phyloP scores from a whole-genome alignment of 2,329 filamentous ascomycete genomes.

The Cladophialophora carrionii region DNA sequence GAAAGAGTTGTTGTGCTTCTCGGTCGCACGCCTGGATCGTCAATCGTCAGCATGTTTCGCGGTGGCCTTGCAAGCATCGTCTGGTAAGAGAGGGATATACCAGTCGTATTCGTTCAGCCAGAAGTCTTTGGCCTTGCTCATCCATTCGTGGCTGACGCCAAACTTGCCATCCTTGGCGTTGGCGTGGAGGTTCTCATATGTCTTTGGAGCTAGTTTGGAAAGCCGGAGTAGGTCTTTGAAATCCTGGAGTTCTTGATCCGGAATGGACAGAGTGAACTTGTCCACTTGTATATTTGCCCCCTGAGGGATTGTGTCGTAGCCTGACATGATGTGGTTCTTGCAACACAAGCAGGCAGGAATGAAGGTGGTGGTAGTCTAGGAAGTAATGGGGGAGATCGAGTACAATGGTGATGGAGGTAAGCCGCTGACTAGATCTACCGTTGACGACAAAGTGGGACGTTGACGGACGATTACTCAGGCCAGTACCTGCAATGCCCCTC shows the following conservation, averaged over 20 bases:
- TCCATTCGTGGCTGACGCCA: conserved; percentile 21
- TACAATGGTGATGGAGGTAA: background rate
- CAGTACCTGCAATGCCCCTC: background rate
- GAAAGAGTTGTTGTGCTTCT: conserved; percentile 54
- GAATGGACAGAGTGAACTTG: conserved; percentile 24
- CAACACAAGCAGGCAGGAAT: background rate
- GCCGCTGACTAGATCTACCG: background rate
- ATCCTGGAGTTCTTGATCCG: conserved; percentile 51
- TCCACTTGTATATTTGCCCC: conserved; percentile 13
- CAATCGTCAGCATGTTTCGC: background rate
- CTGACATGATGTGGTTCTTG: conserved; percentile 15
- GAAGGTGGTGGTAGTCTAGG: background rate
- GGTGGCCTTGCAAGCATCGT: background rate
- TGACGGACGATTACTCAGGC: background rate
- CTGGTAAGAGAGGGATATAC: background rate
- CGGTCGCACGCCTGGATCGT: conserved; percentile 20
- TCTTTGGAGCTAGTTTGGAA: conserved; percentile 54
- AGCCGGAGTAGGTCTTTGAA: conserved; percentile 54
- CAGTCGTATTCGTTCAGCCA: conserved; percentile 22
- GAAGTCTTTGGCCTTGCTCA: conserved; percentile 23
- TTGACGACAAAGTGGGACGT: background rate
- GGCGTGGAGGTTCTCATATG: conserved; percentile 54
- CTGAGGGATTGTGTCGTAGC: conserved; percentile 21
- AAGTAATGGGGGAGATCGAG: background rate
- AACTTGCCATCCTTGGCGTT: conserved; percentile 41